Base-by-base conservation (phyloP, 768 basidiomycete species). In the Rhodotorula paludigena region DNA sequence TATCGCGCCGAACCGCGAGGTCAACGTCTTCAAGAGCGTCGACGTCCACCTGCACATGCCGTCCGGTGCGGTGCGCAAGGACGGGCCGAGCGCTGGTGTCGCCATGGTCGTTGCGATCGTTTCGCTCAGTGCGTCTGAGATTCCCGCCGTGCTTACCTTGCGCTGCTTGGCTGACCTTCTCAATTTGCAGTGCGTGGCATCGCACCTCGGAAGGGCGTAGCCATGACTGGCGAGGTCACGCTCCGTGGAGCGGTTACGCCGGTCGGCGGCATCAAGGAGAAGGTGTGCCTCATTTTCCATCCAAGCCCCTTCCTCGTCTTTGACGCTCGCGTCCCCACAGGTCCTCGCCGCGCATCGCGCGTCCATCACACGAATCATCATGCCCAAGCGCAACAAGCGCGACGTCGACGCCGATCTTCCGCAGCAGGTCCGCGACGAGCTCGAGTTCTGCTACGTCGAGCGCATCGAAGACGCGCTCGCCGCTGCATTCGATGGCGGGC, bases 221-320 rank as follows among this genome's bases (percentile, higher is more conserved):
- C 92, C 1, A 89, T 94, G 87, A 94, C 92, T 0, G 92, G 92
- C 59, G 92, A 94, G 85, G 88, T 93, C 60, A 94, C 92, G 0
- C 82, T 92, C 1, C 84, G 90, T 4, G 89, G 90, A 23, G 85
- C 85, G 14, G 86, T 91, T 42, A 88, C 86, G 0, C 85, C 90
- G 9, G 89, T 72, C 35, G 71, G 71, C n/a, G 71, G 71, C 2
- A 64, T 71, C 52, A 57, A 48, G 38, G 63, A 64, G 41, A 71
- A 71, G 70, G 69, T 71, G 21, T 30, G 66, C 28, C 35, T 25
- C 5, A 14, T 20, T 48, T 66, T 23, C 7, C 54, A n/a, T 39
- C 18, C 35, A 35, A 32, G 23, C 48, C 10, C 7, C 3, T 12
- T 25, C 28, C n/a, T 9, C 28, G 14, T 52, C 42, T 3, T 25